Evolutionary conservation across 208 protist species (phyloP).

Genomic region (Acanthamoeba royreba): DNA sequence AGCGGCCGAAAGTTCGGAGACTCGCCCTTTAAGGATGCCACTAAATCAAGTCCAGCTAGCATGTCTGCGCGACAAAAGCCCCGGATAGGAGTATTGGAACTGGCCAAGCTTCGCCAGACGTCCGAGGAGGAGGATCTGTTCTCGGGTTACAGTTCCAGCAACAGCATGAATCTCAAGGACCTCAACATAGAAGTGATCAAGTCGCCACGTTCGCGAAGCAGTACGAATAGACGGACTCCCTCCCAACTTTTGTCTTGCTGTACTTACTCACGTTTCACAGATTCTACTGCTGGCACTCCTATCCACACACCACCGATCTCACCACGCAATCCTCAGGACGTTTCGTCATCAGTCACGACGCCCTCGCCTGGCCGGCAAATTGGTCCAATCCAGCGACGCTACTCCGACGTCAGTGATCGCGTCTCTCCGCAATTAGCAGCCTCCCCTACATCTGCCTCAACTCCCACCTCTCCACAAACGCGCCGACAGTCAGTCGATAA

Average conservation of each 20-base stretch:
- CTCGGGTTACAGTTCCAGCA: background rate
- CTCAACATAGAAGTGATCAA: conserved; percentile 6
- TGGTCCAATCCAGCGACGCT: background rate
- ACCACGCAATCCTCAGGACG: background rate
- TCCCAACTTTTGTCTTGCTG: background rate
- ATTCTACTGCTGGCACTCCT: background rate
- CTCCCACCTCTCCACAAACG: background rate
- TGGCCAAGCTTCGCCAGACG: background rate
- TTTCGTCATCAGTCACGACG: background rate
- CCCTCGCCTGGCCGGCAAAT: background rate
- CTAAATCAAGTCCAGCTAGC: background rate
- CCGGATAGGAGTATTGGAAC: background rate
- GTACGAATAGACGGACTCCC: background rate
- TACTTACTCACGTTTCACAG: background rate
- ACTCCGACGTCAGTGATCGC: background rate
- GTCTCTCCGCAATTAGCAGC: background rate
- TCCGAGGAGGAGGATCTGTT: background rate
- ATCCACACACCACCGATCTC: background rate
- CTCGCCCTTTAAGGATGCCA: too few relatives aligned
- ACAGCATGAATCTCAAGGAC: conserved; percentile 8
- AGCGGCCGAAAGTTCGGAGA: background rate
- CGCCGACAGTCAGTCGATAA: background rate
- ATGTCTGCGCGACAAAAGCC: background rate
- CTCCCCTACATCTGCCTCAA: background rate
- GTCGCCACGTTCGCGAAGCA: background rate